Percentiles rank a stretch among this genome's conserved stretches.
phyloP scores from a whole-genome alignment of 2,329 filamentous ascomycete species.

The Colletotrichum cordylinicola region DNA sequence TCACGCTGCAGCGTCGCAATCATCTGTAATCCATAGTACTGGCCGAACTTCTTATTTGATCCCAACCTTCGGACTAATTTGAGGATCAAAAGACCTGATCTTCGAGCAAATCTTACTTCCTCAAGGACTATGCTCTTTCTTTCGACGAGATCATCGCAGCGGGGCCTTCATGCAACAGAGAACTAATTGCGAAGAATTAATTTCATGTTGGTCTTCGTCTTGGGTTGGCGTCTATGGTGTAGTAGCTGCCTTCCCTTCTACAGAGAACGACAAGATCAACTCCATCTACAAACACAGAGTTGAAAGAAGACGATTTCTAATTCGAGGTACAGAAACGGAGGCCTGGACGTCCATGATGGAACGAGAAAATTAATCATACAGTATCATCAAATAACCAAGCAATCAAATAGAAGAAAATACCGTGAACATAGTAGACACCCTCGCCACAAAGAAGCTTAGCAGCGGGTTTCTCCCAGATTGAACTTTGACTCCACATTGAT shows the following conservation, averaged over 20 bases:
- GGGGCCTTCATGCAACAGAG: no score
- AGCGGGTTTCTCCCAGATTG: neutral
- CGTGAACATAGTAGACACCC: neutral
- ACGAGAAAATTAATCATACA: neutral
- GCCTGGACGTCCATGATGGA: neutral
- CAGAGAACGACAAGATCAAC: no score
- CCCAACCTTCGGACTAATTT: neutral
- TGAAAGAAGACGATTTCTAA: no score
- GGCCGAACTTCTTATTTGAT: neutral
- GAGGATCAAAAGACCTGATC: neutral
- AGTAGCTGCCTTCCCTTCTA: no score
- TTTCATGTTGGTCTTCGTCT: no score
- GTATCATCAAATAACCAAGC: neutral
- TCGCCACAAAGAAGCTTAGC: neutral
- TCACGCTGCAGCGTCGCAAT: neutral
- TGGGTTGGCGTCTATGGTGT: no score
- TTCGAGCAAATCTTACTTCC: fast-evolving
- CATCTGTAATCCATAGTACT: neutral
- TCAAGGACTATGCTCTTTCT: neutral
- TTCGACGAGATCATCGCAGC: no score
- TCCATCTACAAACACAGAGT: no score
- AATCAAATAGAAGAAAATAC: neutral
- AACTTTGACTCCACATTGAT: neutral
- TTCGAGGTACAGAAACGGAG: neutral
- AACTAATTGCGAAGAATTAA: no score